Evolutionary conservation across 768 basidiomycete species (phyloP), one percentile per base, ranked within the genome.

Genomic region (Boletus coccyginus): DNA sequence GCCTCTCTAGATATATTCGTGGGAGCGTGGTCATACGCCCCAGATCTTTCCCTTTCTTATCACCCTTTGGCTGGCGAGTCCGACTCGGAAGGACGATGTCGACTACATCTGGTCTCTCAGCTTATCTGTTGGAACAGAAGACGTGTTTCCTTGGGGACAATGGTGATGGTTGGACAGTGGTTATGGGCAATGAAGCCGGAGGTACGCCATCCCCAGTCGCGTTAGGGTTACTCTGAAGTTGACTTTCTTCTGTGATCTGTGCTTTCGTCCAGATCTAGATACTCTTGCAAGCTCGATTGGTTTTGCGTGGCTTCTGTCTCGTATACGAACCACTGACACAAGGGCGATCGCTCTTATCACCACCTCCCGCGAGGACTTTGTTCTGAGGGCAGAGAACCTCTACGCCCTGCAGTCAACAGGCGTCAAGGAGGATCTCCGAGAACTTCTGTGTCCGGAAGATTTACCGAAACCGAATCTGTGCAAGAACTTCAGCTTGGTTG

Each of bases 171-270:
- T 98, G 94, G 95, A 88, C 84, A 0, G 78, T 97, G 7, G 88
- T 86, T 0, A 91, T 94, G 86, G 95, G 96, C 0, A 99, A 99
- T 70, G 96, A 98, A 73, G 93, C 96, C 14, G 95, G 95, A 66
- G 96, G 96, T 95, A 68, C 16, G 54, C 39, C 50, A 19, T 45
- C n/a, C 41, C 49, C 27, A 19, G 40, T 50, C 21, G 36, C 14
- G 3, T n/a, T 35, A n/a, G 32, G 31, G 46, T 51, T 45, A 27
- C 16, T 36, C 43, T 32, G 3, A 7, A 27, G 41, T 36, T 47
- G 38, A 51, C 29, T 48, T 24, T 21, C 10, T 29, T 29, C 12
- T 19, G 54, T 56, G 35, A 39, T 51, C 51, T 21, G n/a, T 55
- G 16, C 27, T 17, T 48, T 21, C 16, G 2, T 39, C 3, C 57